These are phyloP conservation scores for Capsella rubella DNA, from an alignment of 441 rosid genomes.

Conservation along the genomic window DNA sequence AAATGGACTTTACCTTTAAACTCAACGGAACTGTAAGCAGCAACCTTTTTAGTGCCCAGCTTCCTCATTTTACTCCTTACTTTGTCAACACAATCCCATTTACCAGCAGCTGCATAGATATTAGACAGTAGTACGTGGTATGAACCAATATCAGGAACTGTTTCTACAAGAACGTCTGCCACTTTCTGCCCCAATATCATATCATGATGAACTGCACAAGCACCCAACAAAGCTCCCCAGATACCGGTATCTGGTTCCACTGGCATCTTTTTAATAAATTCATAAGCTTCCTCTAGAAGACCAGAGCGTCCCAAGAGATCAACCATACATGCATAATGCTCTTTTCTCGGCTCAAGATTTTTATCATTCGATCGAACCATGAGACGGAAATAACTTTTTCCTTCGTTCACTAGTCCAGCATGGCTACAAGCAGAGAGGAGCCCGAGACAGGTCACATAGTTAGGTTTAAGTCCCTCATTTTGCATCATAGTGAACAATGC, in stretches of 20 bases:
- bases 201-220: constrained; percentile 50
- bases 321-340: constrained; percentile 57
- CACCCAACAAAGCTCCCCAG: constrained; percentile 56
- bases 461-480: constrained; percentile 45
- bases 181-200: constrained; percentile 49
- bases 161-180: constrained; percentile 48
- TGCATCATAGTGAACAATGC: constrained; percentile 48
- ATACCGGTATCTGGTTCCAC: constrained; percentile 49
- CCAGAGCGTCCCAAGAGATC: constrained; percentile 54
- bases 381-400: constrained; percentile 41
- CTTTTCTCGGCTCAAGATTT: constrained; percentile 47
- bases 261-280: constrained; percentile 51
- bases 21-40: constrained; percentile 52
- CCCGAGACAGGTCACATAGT: constrained; percentile 52
- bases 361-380: constrained; percentile 47
- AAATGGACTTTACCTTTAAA: constrained; percentile 46
- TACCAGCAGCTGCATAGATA: constrained; percentile 53
- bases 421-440: constrained; percentile 55
- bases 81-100: constrained; percentile 52
- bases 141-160: constrained; percentile 52
- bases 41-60: constrained; percentile 48
- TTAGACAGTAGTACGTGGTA: constrained; percentile 54
- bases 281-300: constrained; percentile 50
- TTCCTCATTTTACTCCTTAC: constrained; percentile 50
- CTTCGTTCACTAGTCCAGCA: constrained; percentile 51